Evolutionary conservation across 2,329 filamentous ascomycete genomes (phyloP).

Genomic region (Pleochaeta shiraiana): DNA sequence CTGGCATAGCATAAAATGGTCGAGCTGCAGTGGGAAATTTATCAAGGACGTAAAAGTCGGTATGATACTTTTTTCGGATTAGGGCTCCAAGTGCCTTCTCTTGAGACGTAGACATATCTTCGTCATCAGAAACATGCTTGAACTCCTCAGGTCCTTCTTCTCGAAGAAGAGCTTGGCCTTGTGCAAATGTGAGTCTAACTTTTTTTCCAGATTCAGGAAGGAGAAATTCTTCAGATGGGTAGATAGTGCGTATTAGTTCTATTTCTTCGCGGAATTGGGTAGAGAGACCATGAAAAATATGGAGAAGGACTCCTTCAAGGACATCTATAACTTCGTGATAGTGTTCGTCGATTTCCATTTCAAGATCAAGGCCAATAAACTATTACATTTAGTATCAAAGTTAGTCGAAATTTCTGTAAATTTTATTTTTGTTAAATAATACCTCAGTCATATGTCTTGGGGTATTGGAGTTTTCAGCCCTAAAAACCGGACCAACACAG

Average conservation of each 20-base stretch:
- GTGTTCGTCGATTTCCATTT: constrained; percentile 67
- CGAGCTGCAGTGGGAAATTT: constrained; percentile 81
- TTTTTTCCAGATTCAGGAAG: constrained; percentile 55
- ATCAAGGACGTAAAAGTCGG: constrained; percentile 93
- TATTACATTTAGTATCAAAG: constrained; percentile 12
- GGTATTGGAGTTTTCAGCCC: constrained; percentile 72
- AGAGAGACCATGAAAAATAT: constrained; percentile 58
- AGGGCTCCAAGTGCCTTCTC: constrained; percentile 78
- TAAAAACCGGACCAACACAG: constrained; percentile 61
- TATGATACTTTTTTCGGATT: constrained; percentile 71
- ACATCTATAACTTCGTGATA: constrained; percentile 56
- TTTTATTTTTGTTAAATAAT: constrained; percentile 5
- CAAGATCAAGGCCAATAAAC: constrained; percentile 74
- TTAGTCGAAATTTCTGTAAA: constrained; percentile 5
- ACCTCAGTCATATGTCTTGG: constrained; percentile 66
- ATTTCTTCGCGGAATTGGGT: constrained; percentile 43
- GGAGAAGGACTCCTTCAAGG: constrained; percentile 51
- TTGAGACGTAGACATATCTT: constrained; percentile 62
- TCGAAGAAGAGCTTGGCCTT: constrained; percentile 56
- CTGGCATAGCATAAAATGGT: constrained; percentile 82
- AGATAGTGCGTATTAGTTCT: constrained; percentile 47
- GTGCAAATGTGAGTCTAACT: constrained; percentile 54
- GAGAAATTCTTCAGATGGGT: constrained; percentile 57
- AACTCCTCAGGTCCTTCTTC: constrained; percentile 48
- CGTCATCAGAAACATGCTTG: constrained; percentile 47